A percentile compares a stretch with the other conserved stretches of the same genome.
These are phyloP conservation scores for Eucalyptus sp. DNA, from an alignment of 345 rosid species.

Conservation along the genomic window DNA sequence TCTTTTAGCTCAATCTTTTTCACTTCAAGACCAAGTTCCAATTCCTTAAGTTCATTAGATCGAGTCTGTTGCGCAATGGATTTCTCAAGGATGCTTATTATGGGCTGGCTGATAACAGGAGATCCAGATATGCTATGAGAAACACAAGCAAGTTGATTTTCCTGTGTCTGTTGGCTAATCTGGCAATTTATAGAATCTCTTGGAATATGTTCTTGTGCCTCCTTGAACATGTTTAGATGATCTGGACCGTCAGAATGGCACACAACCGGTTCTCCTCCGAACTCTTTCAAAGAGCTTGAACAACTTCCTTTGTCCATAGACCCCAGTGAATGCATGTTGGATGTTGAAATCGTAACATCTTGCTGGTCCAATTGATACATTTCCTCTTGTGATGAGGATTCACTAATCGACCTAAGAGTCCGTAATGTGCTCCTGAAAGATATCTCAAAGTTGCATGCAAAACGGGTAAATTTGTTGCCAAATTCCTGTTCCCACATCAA, in stretches of 20 bases:
- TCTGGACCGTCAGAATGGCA: not conserved
- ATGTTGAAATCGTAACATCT: slow-evolving; percentile 6
- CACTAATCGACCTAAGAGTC: slow-evolving; percentile 62
- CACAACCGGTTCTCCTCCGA: slow-evolving; percentile 1
- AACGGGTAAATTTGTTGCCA: slow-evolving; percentile 54
- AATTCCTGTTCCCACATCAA: slow-evolving; percentile 47
- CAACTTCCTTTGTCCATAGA: not conserved
- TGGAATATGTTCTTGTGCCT: slow-evolving; percentile 10
- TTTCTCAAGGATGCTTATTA: slow-evolving; percentile 27
- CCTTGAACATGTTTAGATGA: slow-evolving; percentile 13
- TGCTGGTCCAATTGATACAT: not conserved
- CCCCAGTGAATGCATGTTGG: not conserved
- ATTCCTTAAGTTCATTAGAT: slow-evolving; percentile 57
- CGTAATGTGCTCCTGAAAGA: slow-evolving; percentile 77
- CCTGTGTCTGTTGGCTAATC: slow-evolving; percentile 16
- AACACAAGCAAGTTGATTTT: slow-evolving; percentile 21
- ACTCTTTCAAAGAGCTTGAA: slow-evolving; percentile 9
- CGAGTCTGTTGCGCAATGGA: slow-evolving; percentile 54
- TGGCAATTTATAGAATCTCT: slow-evolving; percentile 14
- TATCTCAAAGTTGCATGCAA: slow-evolving; percentile 62
- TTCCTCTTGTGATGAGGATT: slow-evolving; percentile 19
- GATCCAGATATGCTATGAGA: slow-evolving; percentile 14
- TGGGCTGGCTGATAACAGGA: slow-evolving; percentile 1
- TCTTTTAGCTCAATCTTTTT: slow-evolving; percentile 39
- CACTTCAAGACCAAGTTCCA: slow-evolving; percentile 46